Evolutionary conservation across 495 filamentous ascomycete species (phyloP).

Genomic region (Neurospora sp.): DNA sequence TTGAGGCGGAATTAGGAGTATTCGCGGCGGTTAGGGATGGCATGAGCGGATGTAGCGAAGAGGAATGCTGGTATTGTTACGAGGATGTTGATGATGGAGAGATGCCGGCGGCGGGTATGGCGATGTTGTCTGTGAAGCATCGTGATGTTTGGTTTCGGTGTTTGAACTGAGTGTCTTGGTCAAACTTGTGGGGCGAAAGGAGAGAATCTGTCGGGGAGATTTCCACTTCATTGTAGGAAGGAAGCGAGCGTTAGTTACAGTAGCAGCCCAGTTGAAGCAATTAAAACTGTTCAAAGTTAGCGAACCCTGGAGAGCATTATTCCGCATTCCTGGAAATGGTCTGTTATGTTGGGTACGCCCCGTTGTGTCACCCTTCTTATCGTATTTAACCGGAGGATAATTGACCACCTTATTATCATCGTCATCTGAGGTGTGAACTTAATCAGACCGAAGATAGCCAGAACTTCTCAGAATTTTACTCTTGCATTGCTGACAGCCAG

Average conservation of each 20-base stretch:
- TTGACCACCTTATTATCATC: not conserved
- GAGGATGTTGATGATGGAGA: no score
- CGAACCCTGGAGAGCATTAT: not conserved
- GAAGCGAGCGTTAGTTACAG: no score
- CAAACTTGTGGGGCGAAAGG: no score
- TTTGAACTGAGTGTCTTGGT: no score
- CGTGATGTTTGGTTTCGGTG: no score
- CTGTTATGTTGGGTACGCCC: not conserved
- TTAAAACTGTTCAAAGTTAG: no score
- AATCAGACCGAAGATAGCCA: not conserved
- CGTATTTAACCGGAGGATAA: not conserved
- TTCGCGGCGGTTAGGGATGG: not conserved
- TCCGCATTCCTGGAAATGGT: not conserved
- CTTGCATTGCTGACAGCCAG: no score
- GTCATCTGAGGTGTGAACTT: not conserved
- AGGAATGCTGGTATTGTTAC: not conserved
- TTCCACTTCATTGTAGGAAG: no score
- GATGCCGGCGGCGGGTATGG: not conserved
- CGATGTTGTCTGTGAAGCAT: not conserved
- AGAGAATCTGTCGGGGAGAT: no score
- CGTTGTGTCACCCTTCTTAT: not conserved
- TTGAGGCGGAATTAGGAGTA: not conserved
- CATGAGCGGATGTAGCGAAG: not conserved
- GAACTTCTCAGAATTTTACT: no score
- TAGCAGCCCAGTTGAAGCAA: no score